phyloP scores from a whole-genome alignment of 768 basidiomycete genomes.

The Pulveroboletus frians region DNA sequence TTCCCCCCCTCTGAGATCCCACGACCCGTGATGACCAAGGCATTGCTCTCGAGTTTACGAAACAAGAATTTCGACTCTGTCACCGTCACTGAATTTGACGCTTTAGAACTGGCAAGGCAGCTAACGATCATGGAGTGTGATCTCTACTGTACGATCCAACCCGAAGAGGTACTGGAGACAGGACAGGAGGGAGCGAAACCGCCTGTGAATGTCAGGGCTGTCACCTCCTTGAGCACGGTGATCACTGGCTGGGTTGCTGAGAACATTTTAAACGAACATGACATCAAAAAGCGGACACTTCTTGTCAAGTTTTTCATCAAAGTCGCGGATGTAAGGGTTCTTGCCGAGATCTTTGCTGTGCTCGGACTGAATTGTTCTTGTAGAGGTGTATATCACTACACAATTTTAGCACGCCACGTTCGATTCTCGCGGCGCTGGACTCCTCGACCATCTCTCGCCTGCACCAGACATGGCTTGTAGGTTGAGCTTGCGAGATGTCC shows the following conservation, averaged over 20 bases:
- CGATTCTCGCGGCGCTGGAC: conserved; percentile 91
- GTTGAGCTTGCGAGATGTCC: conserved; percentile 24
- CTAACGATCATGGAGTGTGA: conserved; percentile 90
- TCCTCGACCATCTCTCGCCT: conserved; percentile 91
- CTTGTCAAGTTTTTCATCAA: conserved; percentile 93
- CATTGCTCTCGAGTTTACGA: conserved; percentile 61
- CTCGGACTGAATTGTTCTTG: conserved; percentile 8
- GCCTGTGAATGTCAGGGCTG: conserved; percentile 70
- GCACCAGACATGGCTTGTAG: conserved; percentile 88
- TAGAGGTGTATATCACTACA: conserved; percentile 80
- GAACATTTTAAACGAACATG: conserved; percentile 84
- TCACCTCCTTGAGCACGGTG: conserved; percentile 83
- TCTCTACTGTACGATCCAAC: conserved; percentile 78
- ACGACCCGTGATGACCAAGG: conserved; percentile 80
- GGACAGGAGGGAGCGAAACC: conserved; percentile 65
- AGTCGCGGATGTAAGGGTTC: conserved; percentile 71
- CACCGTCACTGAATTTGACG: conserved; percentile 84
- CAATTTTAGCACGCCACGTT: conserved; percentile 91
- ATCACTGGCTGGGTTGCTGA: conserved; percentile 97
- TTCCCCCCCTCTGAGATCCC: conserved; percentile 63
- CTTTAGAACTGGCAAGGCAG: conserved; percentile 88
- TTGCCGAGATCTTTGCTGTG: conserved; percentile 3
- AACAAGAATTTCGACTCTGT: conserved; percentile 60
- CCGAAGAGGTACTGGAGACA: conserved; percentile 85
- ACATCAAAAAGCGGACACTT: conserved; percentile 74